Base-by-base conservation (phyloP, 371 early-diverging fungal species). In the Saksenaea vasiformis region DNA sequence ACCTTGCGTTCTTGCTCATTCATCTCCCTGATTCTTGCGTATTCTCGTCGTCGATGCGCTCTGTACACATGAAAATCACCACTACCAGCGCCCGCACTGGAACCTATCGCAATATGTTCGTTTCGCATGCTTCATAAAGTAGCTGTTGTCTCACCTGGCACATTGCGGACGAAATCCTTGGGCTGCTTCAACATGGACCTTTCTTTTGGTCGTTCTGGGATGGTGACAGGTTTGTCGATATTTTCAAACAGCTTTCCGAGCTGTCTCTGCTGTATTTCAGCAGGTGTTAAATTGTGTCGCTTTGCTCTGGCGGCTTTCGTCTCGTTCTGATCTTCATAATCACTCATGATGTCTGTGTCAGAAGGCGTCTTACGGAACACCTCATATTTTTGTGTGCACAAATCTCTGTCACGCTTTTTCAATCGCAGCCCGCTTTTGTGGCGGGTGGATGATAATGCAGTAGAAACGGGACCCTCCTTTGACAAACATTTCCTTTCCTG, bases 61-160 rank as follows among this genome's bases (percentile, higher is more conserved):
- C 96, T 78, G 72, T 97, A 97, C 0, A 95, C 94, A 74, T 96
- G 96, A 64, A 97, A 97, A 68, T 97, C 98, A 43, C 96, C 97
- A 84, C 93, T 93, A 17, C 98, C 96, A 0, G 97, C 98, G 53
- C 97, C 97, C 1, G 98, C 96, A 74, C 95, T 94, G 15, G 96
- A 97, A 28, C 95, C 95, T 73, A 56, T 15, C 15, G 19, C 19
- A 34, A 5, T 54, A n/a, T 38, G 37, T 14, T 41, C 10, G n/a
- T 36, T 38, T 22, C 36, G 7, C 19, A 10, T 10, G 22, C n/a
- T 19, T 26, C 22, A 4, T 47, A 1, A 37, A 37, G 39, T 35
- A 27, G 47, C 24, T 41, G n/a, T 17, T 14, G 19, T 53, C 51
- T 67, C 76, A 85, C 90, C 91, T 73, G 88, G 87, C 19, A 93